Base-by-base conservation (phyloP, 257 asterid species). In the Solanum tarijense region DNA sequence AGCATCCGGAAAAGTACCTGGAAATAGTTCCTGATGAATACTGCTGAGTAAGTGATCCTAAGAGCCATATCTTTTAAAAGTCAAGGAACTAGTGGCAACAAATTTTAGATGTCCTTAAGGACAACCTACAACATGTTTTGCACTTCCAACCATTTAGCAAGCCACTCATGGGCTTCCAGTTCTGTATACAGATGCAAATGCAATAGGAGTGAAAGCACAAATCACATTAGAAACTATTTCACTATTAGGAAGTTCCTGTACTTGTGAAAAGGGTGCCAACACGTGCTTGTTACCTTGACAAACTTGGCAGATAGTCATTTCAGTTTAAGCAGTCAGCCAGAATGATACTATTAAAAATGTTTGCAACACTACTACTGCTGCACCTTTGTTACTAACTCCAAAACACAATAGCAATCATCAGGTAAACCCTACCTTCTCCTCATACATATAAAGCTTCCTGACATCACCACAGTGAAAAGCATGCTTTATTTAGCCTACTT, bases 1-100 rank as follows among this genome's bases (percentile, higher is more conserved):
- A 29, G 69, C 7, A 48, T 16, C 68, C 21, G 27, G 27, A 16
- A 43, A 41, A 48, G 31, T 93, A 97, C 99, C 99, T 96, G 91
- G 92, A 97, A 96, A 92, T 93, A 95, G 71, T 92, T 91, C 87
- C 91, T 91, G 93, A 97, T 96, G 94, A 95, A 97, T 73, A 91
- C 83, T 62, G 95, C 96, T 10, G 99, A 97, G 89, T 95, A 97
- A 58, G 91, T 55, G 73, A 97, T 95, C 93, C 99, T 94, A 89
- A 94, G 90, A 90, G 93, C 89, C 99, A 96, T 97, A 94, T 96
- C 99, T 97, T 89, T 58, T 66, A 46, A 36, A 86, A 73, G 98
- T 93, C 90, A 94, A 96, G 96, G 94, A 91, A 89, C 69, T 29
- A 82, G 43, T 6, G 11, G 1, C 69, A 29, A 48, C 69, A 82